These are phyloP conservation scores for Fusarium sp. DNA, from an alignment of 2,329 filamentous ascomycete genomes.

Conservation along the genomic window DNA sequence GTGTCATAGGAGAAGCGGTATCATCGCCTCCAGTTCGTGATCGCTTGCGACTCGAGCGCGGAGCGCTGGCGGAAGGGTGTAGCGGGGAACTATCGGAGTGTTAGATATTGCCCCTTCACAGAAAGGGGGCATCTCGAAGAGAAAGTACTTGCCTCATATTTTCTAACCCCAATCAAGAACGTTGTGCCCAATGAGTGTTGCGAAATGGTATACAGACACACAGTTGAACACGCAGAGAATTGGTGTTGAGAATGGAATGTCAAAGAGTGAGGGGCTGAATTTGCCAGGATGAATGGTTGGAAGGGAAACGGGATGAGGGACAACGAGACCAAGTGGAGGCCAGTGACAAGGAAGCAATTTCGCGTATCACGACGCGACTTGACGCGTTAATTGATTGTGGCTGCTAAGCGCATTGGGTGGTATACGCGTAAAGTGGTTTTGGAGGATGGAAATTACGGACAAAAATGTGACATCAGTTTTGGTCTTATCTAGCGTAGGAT, in stretches of 20 bases:
- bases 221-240: slow-evolving; percentile 6
- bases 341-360: slow-evolving; percentile 39
- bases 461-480: slow-evolving; percentile 4
- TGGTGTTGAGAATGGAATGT: slow-evolving; percentile 18
- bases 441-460: neutral
- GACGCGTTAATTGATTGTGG: slow-evolving; percentile 59
- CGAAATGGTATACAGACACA: slow-evolving; percentile 4
- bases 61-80: slow-evolving; percentile 75
- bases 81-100: slow-evolving; percentile 77
- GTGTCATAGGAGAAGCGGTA: slow-evolving; percentile 62
- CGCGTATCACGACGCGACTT: slow-evolving; percentile 43
- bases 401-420: slow-evolving; percentile 47
- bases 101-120: slow-evolving; percentile 12
- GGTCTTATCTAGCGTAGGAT: rapidly evolving
- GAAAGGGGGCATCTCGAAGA: neutral
- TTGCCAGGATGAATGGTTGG: slow-evolving; percentile 30
- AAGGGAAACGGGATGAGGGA: slow-evolving; percentile 31
- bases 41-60: slow-evolving; percentile 66
- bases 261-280: slow-evolving; percentile 41
- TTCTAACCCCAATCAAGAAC: slow-evolving; percentile 11
- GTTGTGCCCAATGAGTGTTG: slow-evolving; percentile 10
- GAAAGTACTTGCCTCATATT: slow-evolving; percentile 28
- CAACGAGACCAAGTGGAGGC: slow-evolving; percentile 30
- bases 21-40: slow-evolving; percentile 65
- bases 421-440: slow-evolving; percentile 53